These are phyloP conservation scores for Gloeostereum incarnatum DNA, from an alignment of 768 basidiomycete genomes.

Conservation along the genomic window DNA sequence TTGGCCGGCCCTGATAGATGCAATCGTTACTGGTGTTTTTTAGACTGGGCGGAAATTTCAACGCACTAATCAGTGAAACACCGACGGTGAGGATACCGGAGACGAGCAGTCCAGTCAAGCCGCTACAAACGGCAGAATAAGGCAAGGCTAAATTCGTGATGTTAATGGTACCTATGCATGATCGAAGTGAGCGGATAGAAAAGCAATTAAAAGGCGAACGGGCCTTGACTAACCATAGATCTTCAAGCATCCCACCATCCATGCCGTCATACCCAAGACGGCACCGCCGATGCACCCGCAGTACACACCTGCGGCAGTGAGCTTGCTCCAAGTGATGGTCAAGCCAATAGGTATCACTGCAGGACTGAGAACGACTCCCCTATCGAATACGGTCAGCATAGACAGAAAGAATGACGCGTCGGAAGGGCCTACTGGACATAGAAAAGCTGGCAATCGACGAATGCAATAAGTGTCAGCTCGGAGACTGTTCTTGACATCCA, in stretches of 20 bases:
- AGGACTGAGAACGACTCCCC: conserved; percentile 39
- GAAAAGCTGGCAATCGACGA: conserved; percentile 21
- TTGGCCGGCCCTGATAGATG: conserved; percentile 19
- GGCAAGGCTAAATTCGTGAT: conserved; percentile 26
- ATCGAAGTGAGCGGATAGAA: background rate
- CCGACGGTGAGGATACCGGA: conserved; percentile 25
- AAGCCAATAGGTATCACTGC: conserved; percentile 41
- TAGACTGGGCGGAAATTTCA: background rate
- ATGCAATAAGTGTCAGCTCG: background rate
- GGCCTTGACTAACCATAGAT: conserved; percentile 24
- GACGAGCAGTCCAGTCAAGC: conserved; percentile 25
- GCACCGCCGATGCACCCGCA: conserved; percentile 31
- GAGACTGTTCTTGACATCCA: conserved; percentile 6
- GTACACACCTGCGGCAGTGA: conserved; percentile 28
- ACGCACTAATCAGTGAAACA: conserved; percentile 24
- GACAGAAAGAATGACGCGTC: background rate
- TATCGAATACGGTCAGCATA: conserved; percentile 8
- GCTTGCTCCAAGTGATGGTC: conserved; percentile 36
- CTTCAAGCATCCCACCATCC: conserved; percentile 44
- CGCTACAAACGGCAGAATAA: conserved; percentile 29
- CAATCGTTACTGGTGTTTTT: background rate
- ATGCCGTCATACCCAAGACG: conserved; percentile 33
- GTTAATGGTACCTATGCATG: conserved; percentile 20
- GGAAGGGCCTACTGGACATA: conserved; percentile 31
- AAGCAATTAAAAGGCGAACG: background rate